These are phyloP conservation scores for Clavariopsis aquatica DNA, from an alignment of 495 filamentous ascomycete species.

Conservation along the genomic window DNA sequence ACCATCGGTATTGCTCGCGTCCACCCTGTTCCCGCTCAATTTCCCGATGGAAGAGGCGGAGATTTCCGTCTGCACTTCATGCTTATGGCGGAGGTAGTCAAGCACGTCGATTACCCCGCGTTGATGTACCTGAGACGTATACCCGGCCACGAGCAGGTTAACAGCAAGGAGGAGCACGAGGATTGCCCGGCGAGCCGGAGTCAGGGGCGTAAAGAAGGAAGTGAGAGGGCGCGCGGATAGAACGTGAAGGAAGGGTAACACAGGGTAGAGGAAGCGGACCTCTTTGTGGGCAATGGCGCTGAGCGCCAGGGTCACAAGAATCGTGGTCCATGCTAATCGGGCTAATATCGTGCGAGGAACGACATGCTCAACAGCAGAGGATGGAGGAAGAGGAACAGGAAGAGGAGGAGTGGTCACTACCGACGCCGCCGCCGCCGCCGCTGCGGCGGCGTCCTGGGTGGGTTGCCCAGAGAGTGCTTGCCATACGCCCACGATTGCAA, in stretches of 20 bases:
- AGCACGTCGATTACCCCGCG: slow-evolving; percentile 72
- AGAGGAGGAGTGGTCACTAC: too few species aligned
- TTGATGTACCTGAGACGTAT: slow-evolving; percentile 76
- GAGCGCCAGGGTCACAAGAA: slow-evolving; percentile 63
- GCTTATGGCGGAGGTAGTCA: slow-evolving; percentile 70
- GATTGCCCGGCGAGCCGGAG: slow-evolving; percentile 27
- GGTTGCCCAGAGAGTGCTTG: slow-evolving; percentile 48
- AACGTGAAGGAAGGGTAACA: slow-evolving; percentile 82
- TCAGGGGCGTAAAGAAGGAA: slow-evolving; percentile 58
- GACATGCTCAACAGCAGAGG: not conserved
- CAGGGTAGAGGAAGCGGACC: slow-evolving; percentile 94
- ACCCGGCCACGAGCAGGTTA: slow-evolving; percentile 72
- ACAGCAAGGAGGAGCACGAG: slow-evolving; percentile 42
- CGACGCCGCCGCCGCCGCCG: too few species aligned
- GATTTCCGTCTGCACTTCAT: slow-evolving; percentile 48
- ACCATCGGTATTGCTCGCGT: slow-evolving; percentile 6
- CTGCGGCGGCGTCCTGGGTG: too few species aligned
- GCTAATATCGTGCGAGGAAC: slow-evolving; percentile 26
- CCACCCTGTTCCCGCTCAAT: not conserved
- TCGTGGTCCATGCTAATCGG: slow-evolving; percentile 57
- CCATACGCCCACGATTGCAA: slow-evolving; percentile 67
- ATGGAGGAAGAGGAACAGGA: too few species aligned
- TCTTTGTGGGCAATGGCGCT: slow-evolving; percentile 93
- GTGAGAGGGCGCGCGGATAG: slow-evolving; percentile 68
- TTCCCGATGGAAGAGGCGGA: not conserved